Evolutionary conservation across 345 rosid species (phyloP).

Genomic region (Salix purpurea): DNA sequence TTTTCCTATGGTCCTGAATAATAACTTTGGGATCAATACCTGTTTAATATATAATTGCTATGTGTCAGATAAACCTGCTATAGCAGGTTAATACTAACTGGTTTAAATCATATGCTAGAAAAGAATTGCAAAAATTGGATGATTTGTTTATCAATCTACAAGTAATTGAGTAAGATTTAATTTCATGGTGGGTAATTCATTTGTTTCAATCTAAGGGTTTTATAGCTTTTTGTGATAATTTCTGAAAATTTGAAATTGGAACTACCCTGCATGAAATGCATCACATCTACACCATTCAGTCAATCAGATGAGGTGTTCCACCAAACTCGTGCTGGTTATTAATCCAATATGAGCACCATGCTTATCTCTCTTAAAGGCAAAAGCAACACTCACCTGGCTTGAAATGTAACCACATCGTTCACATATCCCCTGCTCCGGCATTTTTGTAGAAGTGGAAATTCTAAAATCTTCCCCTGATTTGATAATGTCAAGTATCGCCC

Average conservation of each 20-base stretch:
- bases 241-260: neutral
- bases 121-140: too few species aligned
- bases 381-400: conserved; percentile 64
- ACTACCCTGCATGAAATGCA: neutral
- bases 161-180: too few species aligned
- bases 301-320: neutral
- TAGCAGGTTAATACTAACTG: too few species aligned
- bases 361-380: neutral
- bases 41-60: too few species aligned
- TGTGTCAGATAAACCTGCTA: too few species aligned
- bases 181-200: too few species aligned
- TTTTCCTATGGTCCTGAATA: neutral
- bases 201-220: too few species aligned
- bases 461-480: conserved; percentile 87
- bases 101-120: too few species aligned
- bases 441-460: conserved; percentile 70
- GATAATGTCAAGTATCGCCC: conserved; percentile 83
- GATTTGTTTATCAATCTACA: too few species aligned
- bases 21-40: too few species aligned
- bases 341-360: neutral
- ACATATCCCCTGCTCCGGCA: conserved; percentile 97
- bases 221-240: too few species aligned
- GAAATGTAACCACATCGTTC: conserved; percentile 92
- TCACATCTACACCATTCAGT: neutral
- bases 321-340: neutral